Conservation (phyloP, 192 early-diverging fungal genomes). For the Coemansia sp. region DNA sequence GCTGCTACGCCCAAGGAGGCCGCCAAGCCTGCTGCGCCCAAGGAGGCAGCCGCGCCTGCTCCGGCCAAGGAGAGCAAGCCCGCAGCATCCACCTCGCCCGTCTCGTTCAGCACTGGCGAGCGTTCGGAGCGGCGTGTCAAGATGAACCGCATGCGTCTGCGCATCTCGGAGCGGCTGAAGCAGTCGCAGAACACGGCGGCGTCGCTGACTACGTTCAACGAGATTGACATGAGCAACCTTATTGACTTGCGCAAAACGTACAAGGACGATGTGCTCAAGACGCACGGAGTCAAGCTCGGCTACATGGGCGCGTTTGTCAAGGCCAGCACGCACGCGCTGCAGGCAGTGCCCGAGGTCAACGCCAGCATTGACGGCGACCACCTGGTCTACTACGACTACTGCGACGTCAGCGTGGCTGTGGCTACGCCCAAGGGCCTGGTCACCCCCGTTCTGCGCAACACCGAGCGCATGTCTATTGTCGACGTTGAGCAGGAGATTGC, state of each 20-base stretch:
- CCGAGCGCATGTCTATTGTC: constrained; percentile 82
- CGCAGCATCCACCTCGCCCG: constrained; percentile 16
- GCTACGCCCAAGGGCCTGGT: constrained; percentile 99
- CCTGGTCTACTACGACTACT: constrained; percentile 91
- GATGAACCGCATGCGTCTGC: constrained; percentile 98
- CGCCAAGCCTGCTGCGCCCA: constrained; percentile 31
- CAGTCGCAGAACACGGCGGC: constrained; percentile 97
- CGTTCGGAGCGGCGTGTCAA: constrained; percentile 67
- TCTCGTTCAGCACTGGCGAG: constrained; percentile 34
- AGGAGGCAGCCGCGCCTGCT: constrained; percentile 22
- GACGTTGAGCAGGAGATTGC: constrained; percentile 92
- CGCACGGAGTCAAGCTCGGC: constrained; percentile 95
- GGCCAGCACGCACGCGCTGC: constrained; percentile 82
- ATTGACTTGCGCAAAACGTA: constrained; percentile 90
- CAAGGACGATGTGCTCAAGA: constrained; percentile 93
- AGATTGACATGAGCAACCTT: constrained; percentile 97
- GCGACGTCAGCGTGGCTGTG: constrained; percentile 95
- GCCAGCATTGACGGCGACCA: constrained; percentile 92
- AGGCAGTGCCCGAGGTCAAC: constrained; percentile 92
- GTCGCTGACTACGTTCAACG: constrained; percentile 98
- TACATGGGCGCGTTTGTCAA: constrained; percentile 99
- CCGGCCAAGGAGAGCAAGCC: constrained; percentile 28
- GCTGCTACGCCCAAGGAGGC: constrained; percentile 47
- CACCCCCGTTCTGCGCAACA: constrained; percentile 94
- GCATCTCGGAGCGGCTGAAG: constrained; percentile 94